Base-by-base conservation (phyloP, 2,329 filamentous ascomycete genomes). In the Hyphodiscus sp. region DNA sequence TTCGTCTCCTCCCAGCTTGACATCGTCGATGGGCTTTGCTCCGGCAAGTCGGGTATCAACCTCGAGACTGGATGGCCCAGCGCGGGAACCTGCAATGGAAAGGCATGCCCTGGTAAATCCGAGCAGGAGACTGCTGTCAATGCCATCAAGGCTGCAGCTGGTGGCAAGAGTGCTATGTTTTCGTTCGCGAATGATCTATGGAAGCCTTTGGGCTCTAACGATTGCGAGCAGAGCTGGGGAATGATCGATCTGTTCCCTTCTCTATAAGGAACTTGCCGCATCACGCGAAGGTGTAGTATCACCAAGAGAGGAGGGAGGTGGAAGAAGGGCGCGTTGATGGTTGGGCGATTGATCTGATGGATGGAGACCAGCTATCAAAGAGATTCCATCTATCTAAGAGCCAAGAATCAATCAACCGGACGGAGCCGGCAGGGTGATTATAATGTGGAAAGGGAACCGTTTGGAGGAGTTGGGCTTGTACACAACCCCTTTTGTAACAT, bases 1-100 rank as follows among this genome's bases (percentile, higher is more conserved):
- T 96, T 96, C 70, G 87, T 91, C 64, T 73, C 77, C 61, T 68
- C 76, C 64, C 85, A 96, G 79, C 81, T 96, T 60, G 74, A 82
- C 46, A 76, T 88, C 60, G 83, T 95, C 58, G 74, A 82, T 68
- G 69, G 71, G 45, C 74, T 89, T 63, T 97, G 92, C 81, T 69
- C 76, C 42, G 80, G 79, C 68, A 87, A 87, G 76, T 74, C 81
- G 41, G 85, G 85, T 61, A 83, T 89, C 76, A 89, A 92, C 74
- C 78, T 95, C 63, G 92, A 97, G 83, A 88, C 87, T 53, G 92
- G 92, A 66, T 97, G 91, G 91, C 92, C 92, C 60, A 83, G 76
- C 51, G 61, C 69, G 8, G 91, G 91, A 68, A 64, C 70, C 29
- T 71, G 81, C 74, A 92, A 94, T 73, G 89, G 89, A 56, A 68